Conservation (phyloP, 2,329 filamentous ascomycete species). For the Talaromyces rugulosus region DNA sequence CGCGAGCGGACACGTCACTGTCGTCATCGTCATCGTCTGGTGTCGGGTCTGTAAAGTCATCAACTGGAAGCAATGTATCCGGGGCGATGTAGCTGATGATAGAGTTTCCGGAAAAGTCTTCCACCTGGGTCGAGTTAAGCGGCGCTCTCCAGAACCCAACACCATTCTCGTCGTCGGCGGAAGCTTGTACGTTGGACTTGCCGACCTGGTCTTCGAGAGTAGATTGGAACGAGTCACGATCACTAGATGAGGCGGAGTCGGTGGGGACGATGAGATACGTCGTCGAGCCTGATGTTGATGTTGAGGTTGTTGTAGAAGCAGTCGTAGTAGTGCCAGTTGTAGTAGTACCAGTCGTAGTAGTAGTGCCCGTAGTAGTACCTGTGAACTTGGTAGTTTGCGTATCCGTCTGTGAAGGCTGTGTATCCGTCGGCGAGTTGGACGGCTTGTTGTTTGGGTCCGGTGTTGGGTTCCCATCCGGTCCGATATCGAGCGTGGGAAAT, state of each 20-base stretch:
- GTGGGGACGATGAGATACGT: neutral
- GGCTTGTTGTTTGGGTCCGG: neutral
- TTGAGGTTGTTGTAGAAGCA: neutral
- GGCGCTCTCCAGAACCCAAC: neutral
- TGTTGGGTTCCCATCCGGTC: neutral
- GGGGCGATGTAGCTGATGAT: neutral
- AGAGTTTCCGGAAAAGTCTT: neutral
- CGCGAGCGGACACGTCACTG: neutral
- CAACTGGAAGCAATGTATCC: neutral
- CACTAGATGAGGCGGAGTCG: neutral
- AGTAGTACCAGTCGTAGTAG: neutral
- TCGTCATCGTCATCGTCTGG: neutral
- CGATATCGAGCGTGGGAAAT: constrained; percentile 2
- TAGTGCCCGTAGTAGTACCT: neutral
- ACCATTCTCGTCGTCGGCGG: neutral
- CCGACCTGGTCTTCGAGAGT: neutral
- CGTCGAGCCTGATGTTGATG: neutral
- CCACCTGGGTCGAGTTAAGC: neutral
- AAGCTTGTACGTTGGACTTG: neutral
- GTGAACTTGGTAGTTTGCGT: neutral
- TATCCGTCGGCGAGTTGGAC: neutral
- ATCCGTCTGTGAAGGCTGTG: neutral
- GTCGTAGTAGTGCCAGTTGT: neutral
- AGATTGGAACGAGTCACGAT: neutral
- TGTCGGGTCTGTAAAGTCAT: neutral